phyloP scores from a whole-genome alignment of 805 yeast species.

The Candida nonsorbophila region DNA sequence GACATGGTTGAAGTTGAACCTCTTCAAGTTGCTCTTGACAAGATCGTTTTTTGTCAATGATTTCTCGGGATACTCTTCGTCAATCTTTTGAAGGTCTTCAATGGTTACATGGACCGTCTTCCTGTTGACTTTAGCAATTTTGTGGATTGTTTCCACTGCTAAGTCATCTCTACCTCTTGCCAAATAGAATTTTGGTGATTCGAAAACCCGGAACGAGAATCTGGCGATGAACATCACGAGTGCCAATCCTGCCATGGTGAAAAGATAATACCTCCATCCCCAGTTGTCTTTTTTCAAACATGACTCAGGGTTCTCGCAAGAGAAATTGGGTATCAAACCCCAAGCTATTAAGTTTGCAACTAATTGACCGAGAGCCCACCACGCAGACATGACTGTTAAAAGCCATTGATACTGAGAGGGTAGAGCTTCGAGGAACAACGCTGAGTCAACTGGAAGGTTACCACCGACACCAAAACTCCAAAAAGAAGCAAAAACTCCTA shows the following conservation, averaged over 20 bases:
- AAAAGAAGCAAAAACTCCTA: slow-evolving; percentile 19
- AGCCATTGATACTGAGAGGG: slow-evolving; percentile 21
- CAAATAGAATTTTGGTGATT: slow-evolving; percentile 52
- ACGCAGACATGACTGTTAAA: slow-evolving; percentile 37
- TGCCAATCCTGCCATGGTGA: slow-evolving; percentile 51
- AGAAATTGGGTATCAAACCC: slow-evolving; percentile 48
- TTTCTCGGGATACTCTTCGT: slow-evolving; percentile 18
- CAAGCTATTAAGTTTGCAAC: slow-evolving; percentile 48
- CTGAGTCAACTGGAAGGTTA: slow-evolving; percentile 26
- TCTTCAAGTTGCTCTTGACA: slow-evolving; percentile 18
- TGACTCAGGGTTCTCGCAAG: slow-evolving; percentile 29
- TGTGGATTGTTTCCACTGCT: slow-evolving; percentile 39
- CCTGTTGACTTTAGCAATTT: slow-evolving; percentile 43
- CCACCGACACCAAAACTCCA: slow-evolving; percentile 30
- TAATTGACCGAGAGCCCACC: slow-evolving; percentile 64
- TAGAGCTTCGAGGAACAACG: slow-evolving; percentile 22
- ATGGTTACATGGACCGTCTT: slow-evolving; percentile 36
- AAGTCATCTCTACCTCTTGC: slow-evolving; percentile 48
- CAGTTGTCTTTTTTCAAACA: slow-evolving; percentile 47
- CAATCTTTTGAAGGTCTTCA: slow-evolving; percentile 42
- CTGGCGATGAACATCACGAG: slow-evolving; percentile 28
- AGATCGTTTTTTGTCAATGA: slow-evolving; percentile 12
- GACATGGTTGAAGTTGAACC: slow-evolving; percentile 31
- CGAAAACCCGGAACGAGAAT: slow-evolving; percentile 39
- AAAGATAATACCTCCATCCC: slow-evolving; percentile 59